phyloP scores from a whole-genome alignment of 495 filamentous ascomycete species.

The Oleoguttula mirabilis region DNA sequence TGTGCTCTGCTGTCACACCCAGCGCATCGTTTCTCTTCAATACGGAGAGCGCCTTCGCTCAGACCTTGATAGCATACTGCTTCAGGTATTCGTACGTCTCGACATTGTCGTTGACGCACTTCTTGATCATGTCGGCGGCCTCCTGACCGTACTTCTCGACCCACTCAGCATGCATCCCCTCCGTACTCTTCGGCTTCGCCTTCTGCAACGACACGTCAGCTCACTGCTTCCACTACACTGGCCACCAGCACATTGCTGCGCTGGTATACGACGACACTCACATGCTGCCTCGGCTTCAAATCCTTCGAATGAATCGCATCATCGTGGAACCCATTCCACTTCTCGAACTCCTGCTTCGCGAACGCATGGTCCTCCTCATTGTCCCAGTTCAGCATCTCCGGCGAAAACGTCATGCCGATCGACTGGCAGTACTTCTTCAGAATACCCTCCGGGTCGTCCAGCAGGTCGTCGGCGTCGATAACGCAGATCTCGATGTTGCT shows the following conservation, averaged over 20 bases:
- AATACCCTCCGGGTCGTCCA: conserved; percentile 63
- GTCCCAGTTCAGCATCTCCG: conserved; percentile 73
- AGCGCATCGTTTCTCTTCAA: no score
- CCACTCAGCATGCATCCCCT: conserved; percentile 70
- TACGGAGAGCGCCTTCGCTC: no score
- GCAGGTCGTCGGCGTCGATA: conserved; percentile 89
- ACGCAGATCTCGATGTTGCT: conserved; percentile 56
- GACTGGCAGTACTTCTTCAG: conserved; percentile 66
- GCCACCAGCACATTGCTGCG: background rate
- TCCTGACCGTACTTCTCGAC: conserved; percentile 67
- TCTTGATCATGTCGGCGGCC: conserved; percentile 59
- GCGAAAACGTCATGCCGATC: conserved; percentile 58
- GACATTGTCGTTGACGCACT: conserved; percentile 67
- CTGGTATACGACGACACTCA: conserved; percentile 43
- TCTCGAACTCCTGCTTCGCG: conserved; percentile 67
- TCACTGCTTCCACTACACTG: background rate
- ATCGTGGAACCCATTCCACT: conserved; percentile 94
- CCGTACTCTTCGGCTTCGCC: conserved; percentile 48
- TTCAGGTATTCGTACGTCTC: conserved; percentile 87
- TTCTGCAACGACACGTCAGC: conserved; percentile 32
- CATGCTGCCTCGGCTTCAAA: conserved; percentile 57
- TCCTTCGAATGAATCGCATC: conserved; percentile 73
- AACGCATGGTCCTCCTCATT: conserved; percentile 51
- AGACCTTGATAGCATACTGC: conserved; percentile 68
- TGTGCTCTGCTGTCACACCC: no score